Evolutionary conservation across 164 flowering plant species (phyloP).

Genomic region (Chimonanthus salicifolius): DNA sequence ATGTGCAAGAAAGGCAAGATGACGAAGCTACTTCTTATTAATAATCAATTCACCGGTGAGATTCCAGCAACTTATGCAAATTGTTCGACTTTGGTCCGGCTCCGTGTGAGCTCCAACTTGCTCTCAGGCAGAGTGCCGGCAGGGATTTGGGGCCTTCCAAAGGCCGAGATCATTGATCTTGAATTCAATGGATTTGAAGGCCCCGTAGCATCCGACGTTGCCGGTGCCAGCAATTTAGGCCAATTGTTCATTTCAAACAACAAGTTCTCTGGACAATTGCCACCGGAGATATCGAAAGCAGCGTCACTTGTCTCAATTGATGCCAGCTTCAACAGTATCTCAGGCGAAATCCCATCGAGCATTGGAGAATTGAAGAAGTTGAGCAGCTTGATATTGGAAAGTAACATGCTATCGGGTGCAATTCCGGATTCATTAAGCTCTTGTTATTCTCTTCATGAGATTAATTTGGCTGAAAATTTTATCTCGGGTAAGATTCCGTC

Average conservation of each 20-base stretch:
- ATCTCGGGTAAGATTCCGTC: conserved; percentile 59
- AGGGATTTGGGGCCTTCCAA: conserved; percentile 78
- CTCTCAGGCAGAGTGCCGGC: conserved; percentile 67
- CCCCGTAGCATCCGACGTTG: conserved; percentile 43
- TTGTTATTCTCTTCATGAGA: conserved; percentile 39
- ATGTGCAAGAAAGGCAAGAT: conserved; percentile 83
- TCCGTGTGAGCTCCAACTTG: conserved; percentile 62
- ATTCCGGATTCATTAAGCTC: conserved; percentile 53
- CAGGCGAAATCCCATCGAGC: conserved; percentile 44
- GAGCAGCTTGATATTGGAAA: conserved; percentile 30
- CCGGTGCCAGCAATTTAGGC: conserved; percentile 34
- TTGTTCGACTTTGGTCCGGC: conserved; percentile 46
- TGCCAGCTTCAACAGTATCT: conserved; percentile 42
- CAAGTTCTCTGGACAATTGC: conserved; percentile 51
- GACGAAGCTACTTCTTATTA: conserved; percentile 20
- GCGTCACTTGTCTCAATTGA: conserved; percentile 32
- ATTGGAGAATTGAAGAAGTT: conserved; percentile 49
- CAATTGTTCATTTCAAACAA: conserved; percentile 34
- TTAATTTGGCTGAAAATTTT: conserved; percentile 53
- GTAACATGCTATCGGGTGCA: conserved; percentile 47
- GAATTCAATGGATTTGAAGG: conserved; percentile 57
- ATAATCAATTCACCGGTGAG: conserved; percentile 42
- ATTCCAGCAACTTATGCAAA: conserved; percentile 65
- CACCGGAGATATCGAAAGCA: conserved; percentile 50
- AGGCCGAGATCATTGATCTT: conserved; percentile 45